These are phyloP conservation scores for Adansonia rubrostipa DNA, from an alignment of 441 rosid genomes.

Conservation along the genomic window DNA sequence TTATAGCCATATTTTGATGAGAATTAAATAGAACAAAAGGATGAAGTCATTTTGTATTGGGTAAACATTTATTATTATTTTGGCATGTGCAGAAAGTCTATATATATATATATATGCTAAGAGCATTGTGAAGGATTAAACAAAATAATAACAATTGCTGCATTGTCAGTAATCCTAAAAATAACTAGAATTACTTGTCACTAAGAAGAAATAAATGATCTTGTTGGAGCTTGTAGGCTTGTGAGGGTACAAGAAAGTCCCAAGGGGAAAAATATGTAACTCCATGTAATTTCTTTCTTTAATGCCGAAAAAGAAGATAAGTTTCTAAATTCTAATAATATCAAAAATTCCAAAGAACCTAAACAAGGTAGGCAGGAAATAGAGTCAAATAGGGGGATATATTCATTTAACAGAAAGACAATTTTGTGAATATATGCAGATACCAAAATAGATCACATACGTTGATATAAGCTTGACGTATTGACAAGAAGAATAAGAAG, in stretches of 20 bases:
- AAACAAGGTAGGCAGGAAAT: background rate
- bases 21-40: background rate
- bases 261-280: background rate
- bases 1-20: background rate
- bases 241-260: no score
- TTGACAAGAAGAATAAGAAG: background rate
- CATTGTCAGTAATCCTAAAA: background rate
- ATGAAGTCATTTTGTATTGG: conserved; percentile 5
- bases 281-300: background rate
- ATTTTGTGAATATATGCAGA: background rate
- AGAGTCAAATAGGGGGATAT: background rate
- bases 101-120: background rate
- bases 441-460: background rate
- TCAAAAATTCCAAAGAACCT: background rate
- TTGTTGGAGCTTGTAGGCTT: background rate
- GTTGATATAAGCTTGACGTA: background rate
- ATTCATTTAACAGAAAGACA: background rate
- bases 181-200: background rate
- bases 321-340: background rate
- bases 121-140: background rate
- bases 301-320: background rate
- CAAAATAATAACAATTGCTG: background rate
- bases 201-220: background rate
- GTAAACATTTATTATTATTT: background rate
- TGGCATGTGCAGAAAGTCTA: background rate